Conservation (phyloP, 129 eudicot genomes). For the Saussurea involucrata region DNA sequence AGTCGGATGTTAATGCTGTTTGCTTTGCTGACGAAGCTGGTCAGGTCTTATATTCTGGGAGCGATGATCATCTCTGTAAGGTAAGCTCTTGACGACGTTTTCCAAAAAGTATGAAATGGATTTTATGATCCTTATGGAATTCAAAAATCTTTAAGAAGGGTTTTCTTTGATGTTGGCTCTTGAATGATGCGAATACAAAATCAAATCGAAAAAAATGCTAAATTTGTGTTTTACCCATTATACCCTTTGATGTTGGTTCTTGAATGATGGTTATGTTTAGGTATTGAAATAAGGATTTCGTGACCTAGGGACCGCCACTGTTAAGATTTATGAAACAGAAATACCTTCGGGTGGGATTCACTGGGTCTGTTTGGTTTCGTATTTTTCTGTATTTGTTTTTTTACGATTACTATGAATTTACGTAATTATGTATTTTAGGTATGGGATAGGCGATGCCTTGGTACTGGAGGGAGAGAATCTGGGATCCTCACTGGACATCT, state of each 20-base stretch:
- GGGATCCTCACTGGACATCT: conserved; percentile 86
- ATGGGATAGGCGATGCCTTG: conserved; percentile 96
- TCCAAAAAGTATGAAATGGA: too few relatives aligned
- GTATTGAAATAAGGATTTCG: not conserved
- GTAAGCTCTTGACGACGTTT: too few relatives aligned
- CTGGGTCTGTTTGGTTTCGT: not conserved
- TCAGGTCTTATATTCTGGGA: conserved; percentile 76
- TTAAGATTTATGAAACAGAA: not conserved
- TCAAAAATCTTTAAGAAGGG: not conserved
- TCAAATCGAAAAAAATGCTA: not conserved
- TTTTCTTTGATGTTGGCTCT: too few relatives aligned
- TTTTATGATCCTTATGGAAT: not conserved
- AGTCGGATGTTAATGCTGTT: conserved; percentile 90
- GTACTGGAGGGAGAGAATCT: conserved; percentile 48
- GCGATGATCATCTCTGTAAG: conserved; percentile 83
- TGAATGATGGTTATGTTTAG: not conserved
- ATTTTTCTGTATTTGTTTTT: not conserved
- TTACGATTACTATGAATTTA: not conserved
- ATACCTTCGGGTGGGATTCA: not conserved
- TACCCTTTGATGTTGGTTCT: not conserved
- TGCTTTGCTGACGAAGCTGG: conserved; percentile 92
- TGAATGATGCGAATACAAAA: not conserved
- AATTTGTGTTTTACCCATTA: not conserved
- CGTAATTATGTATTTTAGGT: conserved; percentile 43
- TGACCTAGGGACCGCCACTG: not conserved